phyloP scores from a whole-genome alignment of 306 rosid genomes.

The Prunus davidiana region DNA sequence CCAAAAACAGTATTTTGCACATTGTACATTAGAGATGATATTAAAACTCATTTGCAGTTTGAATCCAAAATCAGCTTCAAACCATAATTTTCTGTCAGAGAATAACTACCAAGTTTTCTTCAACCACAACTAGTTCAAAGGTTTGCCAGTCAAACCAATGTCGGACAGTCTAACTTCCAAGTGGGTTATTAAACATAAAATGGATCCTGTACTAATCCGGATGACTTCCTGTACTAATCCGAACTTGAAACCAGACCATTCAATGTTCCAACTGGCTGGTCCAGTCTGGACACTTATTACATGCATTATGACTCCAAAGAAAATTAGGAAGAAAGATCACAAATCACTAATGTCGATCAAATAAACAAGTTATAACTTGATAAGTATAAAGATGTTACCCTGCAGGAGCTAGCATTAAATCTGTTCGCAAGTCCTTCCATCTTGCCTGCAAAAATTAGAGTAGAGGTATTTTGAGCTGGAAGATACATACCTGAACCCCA shows the following conservation, averaged over 20 bases:
- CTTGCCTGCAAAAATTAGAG: slow-evolving; percentile 50
- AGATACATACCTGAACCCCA: slow-evolving; percentile 7
- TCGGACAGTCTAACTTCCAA: background rate
- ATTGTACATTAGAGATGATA: slow-evolving; percentile 96
- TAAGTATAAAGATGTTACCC: slow-evolving; percentile 55
- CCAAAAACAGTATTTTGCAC: slow-evolving; percentile 97
- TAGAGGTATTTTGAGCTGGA: slow-evolving; percentile 15
- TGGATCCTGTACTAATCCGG: background rate
- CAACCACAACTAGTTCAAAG: background rate
- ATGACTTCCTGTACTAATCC: background rate
- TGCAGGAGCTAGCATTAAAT: slow-evolving; percentile 78
- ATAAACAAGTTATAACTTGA: slow-evolving; percentile 12
- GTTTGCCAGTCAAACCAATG: background rate
- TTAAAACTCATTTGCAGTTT: slow-evolving; percentile 65
- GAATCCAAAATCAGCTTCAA: background rate
- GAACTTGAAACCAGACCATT: background rate
- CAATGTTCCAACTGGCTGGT: background rate
- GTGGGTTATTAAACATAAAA: background rate
- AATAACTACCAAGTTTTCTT: background rate
- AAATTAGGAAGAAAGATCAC: background rate
- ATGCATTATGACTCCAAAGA: background rate
- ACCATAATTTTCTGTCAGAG: background rate
- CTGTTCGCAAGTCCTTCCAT: slow-evolving; percentile 92
- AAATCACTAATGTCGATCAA: background rate
- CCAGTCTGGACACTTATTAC: background rate